These are phyloP conservation scores for Vigna angularis DNA, from an alignment of 306 rosid genomes.

Conservation along the genomic window DNA sequence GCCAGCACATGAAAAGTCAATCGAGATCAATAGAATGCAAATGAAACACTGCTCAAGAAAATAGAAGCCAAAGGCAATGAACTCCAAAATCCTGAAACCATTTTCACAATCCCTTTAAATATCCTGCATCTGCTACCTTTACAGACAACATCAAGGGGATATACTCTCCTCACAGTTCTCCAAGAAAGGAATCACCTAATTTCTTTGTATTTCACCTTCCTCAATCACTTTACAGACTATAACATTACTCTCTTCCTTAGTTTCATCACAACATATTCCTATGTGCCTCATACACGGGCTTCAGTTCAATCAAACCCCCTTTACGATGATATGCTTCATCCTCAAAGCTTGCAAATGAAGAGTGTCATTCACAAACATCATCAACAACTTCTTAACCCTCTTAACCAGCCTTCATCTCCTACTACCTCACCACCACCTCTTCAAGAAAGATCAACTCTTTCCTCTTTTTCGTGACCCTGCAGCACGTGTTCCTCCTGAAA, in stretches of 20 bases:
- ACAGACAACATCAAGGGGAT: slow-evolving; percentile 6
- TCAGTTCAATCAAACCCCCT: slow-evolving; percentile 66
- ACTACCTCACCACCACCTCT: slow-evolving; percentile 46
- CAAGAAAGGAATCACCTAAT: slow-evolving; percentile 68
- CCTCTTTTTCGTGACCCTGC: slow-evolving; percentile 57
- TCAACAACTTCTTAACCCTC: slow-evolving; percentile 66
- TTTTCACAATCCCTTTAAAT: slow-evolving; percentile 7
- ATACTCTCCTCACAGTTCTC: slow-evolving; percentile 55
- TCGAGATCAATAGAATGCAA: slow-evolving; percentile 64
- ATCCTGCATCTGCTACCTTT: slow-evolving; percentile 21
- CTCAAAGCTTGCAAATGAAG: slow-evolving; percentile 78
- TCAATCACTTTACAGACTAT: slow-evolving; percentile 37
- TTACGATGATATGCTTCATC: slow-evolving; percentile 61
- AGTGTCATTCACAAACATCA: slow-evolving; percentile 64
- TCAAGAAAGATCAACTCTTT: slow-evolving; percentile 54
- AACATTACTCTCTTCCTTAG: slow-evolving; percentile 33
- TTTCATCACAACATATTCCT: slow-evolving; percentile 60
- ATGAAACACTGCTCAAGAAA: slow-evolving; percentile 51
- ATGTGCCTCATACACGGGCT: slow-evolving; percentile 52
- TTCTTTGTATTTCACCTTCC: slow-evolving; percentile 55
- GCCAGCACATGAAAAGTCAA: slow-evolving; percentile 68
- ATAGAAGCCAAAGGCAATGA: slow-evolving; percentile 8
- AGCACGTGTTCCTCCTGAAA: slow-evolving; percentile 59
- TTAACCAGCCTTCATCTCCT: slow-evolving; percentile 59
- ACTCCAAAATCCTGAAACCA: slow-evolving; percentile 5